Conservation (phyloP, 2,329 filamentous ascomycete genomes). For the Tolypocladium pustulatum region DNA sequence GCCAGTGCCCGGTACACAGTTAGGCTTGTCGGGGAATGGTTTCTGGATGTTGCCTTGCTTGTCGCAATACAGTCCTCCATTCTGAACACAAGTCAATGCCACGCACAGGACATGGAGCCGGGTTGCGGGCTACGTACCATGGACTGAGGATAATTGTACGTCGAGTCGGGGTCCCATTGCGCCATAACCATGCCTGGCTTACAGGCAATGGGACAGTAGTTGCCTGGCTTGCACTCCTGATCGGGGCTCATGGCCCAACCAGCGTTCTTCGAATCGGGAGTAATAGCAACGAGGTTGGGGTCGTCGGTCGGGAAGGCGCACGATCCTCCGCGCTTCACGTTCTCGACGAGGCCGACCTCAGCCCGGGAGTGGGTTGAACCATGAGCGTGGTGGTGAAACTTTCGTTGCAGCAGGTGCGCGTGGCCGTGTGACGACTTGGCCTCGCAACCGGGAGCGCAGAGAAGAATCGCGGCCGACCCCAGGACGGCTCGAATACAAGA, state of each 20-base stretch:
- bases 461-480: constrained; percentile 36
- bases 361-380: constrained; percentile 9
- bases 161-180: constrained; percentile 66
- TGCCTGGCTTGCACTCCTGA: constrained; percentile 54
- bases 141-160: constrained; percentile 58
- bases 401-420: constrained; percentile 26
- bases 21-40: constrained; percentile 56
- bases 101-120: not conserved
- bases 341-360: constrained; percentile 27
- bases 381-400: constrained; percentile 20
- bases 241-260: constrained; percentile 77
- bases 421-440: constrained; percentile 20
- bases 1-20: constrained; percentile 61
- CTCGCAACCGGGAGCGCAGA: constrained; percentile 29
- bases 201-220: constrained; percentile 69
- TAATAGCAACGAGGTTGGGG: constrained; percentile 56
- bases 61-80: constrained; percentile 66
- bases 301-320: constrained; percentile 56
- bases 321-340: constrained; percentile 42
- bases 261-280: constrained; percentile 52
- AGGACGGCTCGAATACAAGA: constrained; percentile 37
- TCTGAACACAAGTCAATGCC: constrained; percentile 29
- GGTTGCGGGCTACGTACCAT: constrained; percentile 47
- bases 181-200: constrained; percentile 65
- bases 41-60: constrained; percentile 54